Evolutionary conservation across 1,284 basidiomycete genomes (phyloP).

Genomic region (Erythrobasidium hasegawianum): DNA sequence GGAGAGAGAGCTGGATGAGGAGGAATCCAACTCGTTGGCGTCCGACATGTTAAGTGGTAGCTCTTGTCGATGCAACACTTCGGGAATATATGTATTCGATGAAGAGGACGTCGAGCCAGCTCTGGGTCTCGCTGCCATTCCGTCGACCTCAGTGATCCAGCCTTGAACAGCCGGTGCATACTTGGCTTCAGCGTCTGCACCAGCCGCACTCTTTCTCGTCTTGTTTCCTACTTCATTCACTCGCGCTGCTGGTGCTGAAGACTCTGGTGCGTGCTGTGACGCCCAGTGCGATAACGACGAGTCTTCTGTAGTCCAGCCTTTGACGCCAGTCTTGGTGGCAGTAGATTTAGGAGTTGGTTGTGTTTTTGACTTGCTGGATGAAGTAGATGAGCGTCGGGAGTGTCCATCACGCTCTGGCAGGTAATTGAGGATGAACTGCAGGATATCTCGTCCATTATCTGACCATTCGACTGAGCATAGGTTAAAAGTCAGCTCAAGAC

Average conservation of each 20-base stretch:
- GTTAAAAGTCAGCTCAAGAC: slow-evolving; percentile 10
- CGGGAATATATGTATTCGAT: slow-evolving; percentile 2
- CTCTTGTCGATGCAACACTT: neutral
- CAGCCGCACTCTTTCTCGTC: neutral
- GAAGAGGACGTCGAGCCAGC: neutral
- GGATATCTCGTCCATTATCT: slow-evolving; percentile 67
- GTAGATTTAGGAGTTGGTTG: slow-evolving; percentile 2
- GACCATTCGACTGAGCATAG: slow-evolving; percentile 61
- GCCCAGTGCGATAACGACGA: slow-evolving; percentile 21
- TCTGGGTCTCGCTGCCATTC: neutral
- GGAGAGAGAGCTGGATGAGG: neutral
- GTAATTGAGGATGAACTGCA: slow-evolving; percentile 63
- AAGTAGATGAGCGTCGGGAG: too few relatives aligned
- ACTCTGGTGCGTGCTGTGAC: neutral
- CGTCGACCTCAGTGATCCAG: slow-evolving; percentile 24
- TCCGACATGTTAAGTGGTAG: slow-evolving; percentile 7
- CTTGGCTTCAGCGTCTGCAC: too few relatives aligned
- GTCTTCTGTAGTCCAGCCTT: slow-evolving; percentile 17
- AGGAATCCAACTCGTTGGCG: slow-evolving; percentile 34
- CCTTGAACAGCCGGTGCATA: slow-evolving; percentile 14
- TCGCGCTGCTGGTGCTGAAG: neutral
- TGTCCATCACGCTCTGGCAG: slow-evolving; percentile 51
- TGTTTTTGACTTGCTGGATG: too few relatives aligned
- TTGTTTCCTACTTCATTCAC: neutral
- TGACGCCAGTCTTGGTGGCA: neutral